phyloP scores from a whole-genome alignment of 805 yeast genomes.

The Yamadazyma endophytica region DNA sequence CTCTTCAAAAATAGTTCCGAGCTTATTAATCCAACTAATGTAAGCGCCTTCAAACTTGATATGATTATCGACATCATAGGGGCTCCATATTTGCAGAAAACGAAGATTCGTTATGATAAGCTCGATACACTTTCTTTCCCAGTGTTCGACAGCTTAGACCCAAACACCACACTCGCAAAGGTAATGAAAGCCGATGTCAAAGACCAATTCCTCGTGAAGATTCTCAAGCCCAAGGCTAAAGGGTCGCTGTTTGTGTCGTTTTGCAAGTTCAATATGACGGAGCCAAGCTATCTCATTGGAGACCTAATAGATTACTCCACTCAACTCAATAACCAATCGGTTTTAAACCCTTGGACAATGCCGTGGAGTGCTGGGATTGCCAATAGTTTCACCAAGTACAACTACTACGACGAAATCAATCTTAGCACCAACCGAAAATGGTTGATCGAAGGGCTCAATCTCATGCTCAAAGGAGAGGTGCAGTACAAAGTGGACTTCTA shows the following conservation, averaged over 20 bases:
- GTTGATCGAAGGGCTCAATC: slow-evolving; percentile 29
- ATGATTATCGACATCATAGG: slow-evolving; percentile 37
- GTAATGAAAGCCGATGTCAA: slow-evolving; percentile 23
- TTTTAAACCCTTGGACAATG: slow-evolving; percentile 31
- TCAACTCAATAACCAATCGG: slow-evolving; percentile 12
- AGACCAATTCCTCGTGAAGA: slow-evolving; percentile 29
- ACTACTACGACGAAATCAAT: slow-evolving; percentile 30
- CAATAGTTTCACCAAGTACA: slow-evolving; percentile 25
- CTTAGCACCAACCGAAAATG: slow-evolving; percentile 24
- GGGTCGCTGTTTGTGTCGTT: slow-evolving; percentile 31
- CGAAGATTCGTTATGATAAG: slow-evolving; percentile 20
- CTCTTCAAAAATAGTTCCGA: slow-evolving; percentile 20
- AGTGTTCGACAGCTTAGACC: slow-evolving; percentile 13
- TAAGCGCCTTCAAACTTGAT: slow-evolving; percentile 28
- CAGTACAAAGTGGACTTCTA: slow-evolving; percentile 26
- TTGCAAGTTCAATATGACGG: slow-evolving; percentile 25
- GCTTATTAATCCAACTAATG: slow-evolving; percentile 15
- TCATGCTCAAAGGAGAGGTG: slow-evolving; percentile 22
- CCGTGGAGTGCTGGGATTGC: slow-evolving; percentile 31
- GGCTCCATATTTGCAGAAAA: slow-evolving; percentile 32
- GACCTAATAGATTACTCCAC: slow-evolving; percentile 16
- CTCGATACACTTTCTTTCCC: slow-evolving; percentile 30
- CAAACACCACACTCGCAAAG: slow-evolving; percentile 12
- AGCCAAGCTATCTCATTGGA: slow-evolving; percentile 34
- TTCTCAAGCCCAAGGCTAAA: slow-evolving; percentile 33